These are phyloP conservation scores for Gracilaria caudata DNA, from an alignment of 23 red algal genomes.

Conservation along the genomic window DNA sequence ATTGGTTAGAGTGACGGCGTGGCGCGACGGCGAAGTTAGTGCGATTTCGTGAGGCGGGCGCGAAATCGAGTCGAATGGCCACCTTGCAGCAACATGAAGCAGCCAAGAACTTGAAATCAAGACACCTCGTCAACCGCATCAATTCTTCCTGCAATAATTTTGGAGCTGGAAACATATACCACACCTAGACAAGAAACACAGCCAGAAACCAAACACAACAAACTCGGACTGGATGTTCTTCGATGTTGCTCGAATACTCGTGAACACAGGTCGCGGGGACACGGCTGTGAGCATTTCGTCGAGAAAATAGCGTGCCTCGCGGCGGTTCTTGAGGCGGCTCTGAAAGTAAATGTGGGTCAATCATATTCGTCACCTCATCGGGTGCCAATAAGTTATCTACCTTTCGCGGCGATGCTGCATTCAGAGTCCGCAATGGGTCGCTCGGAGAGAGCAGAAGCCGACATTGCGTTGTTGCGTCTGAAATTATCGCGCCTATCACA, in stretches of 20 bases:
- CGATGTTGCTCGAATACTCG: slow-evolving; percentile 78
- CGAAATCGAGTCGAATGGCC: no score
- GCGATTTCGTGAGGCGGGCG: no score
- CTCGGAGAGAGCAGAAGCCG: slow-evolving; percentile 81
- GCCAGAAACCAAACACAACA: slow-evolving; percentile 32
- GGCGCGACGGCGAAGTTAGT: no score
- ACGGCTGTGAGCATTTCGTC: slow-evolving; percentile 90
- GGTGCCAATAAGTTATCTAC: slow-evolving; percentile 83
- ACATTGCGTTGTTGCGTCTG: slow-evolving; percentile 62
- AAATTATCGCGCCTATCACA: slow-evolving; percentile 61
- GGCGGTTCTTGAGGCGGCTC: slow-evolving; percentile 92
- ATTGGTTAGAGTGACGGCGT: no score
- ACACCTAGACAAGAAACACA: background rate
- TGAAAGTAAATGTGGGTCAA: slow-evolving; percentile 80
- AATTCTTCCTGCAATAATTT: slow-evolving; percentile 1
- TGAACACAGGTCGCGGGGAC: slow-evolving; percentile 87
- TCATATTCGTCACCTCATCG: slow-evolving; percentile 69
- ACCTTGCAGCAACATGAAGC: no score
- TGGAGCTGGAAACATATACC: background rate
- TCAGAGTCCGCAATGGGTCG: slow-evolving; percentile 64
- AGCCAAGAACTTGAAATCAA: no score
- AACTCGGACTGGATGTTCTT: slow-evolving; percentile 84
- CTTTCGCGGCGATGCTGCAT: slow-evolving; percentile 72
- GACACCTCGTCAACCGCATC: no score
- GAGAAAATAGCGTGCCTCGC: slow-evolving; percentile 84